Evolutionary conservation across 345 rosid species (phyloP).

Genomic region (Microcos paniculata): DNA sequence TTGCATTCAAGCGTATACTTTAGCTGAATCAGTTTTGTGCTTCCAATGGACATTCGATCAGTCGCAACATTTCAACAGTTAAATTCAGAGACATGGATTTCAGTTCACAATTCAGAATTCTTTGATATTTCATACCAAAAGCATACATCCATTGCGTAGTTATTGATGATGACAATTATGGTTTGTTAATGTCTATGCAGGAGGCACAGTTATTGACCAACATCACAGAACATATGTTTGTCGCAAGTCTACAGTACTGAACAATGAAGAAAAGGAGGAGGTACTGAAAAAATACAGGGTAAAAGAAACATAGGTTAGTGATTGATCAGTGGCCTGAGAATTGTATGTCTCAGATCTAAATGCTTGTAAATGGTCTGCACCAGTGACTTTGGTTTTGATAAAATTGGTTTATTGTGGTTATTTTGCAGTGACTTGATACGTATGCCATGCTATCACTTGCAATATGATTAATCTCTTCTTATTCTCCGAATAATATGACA

Average conservation of each 20-base stretch:
- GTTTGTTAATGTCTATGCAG: slow-evolving; percentile 20
- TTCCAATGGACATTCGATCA: too few relatives aligned
- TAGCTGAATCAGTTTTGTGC: not conserved
- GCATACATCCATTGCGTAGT: too few relatives aligned
- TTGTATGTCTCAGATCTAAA: not conserved
- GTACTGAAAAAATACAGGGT: slow-evolving; percentile 45
- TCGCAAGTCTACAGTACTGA: slow-evolving; percentile 49
- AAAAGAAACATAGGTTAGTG: slow-evolving; percentile 51
- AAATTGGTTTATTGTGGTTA: not conserved
- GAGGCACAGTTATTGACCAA: slow-evolving; percentile 54
- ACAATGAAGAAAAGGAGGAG: slow-evolving; percentile 49
- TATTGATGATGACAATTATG: not conserved
- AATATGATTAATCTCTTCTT: not conserved
- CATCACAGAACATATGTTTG: slow-evolving; percentile 49
- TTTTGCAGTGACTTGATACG: too few relatives aligned
- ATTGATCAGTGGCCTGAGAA: not conserved
- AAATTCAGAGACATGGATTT: too few relatives aligned
- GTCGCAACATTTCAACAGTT: too few relatives aligned
- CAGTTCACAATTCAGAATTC: too few relatives aligned
- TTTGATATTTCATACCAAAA: too few relatives aligned
- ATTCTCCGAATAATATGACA: not conserved
- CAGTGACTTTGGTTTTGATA: not conserved
- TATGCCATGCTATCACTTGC: too few relatives aligned
- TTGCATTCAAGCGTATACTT: not conserved
- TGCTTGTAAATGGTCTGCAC: not conserved